phyloP scores from a whole-genome alignment of 371 early-diverging fungal genomes.

The Rhizomucor pusillus region DNA sequence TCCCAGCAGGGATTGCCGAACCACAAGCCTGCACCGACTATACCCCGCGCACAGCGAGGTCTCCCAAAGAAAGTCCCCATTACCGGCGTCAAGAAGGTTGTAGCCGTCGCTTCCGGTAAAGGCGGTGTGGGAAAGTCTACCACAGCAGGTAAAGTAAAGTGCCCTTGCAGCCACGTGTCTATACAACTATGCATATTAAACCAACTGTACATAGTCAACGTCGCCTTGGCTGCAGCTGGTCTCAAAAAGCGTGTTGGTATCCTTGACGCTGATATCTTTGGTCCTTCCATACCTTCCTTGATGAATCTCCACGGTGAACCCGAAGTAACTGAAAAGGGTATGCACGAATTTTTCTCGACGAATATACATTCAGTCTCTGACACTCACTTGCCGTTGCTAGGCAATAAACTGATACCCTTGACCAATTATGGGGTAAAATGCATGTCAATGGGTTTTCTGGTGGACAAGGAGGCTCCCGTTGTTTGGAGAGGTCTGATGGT shows the following conservation, averaged over 20 bases:
- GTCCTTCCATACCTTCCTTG: conserved; percentile 84
- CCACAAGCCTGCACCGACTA: conserved; percentile 40
- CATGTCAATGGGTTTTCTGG: conserved; percentile 92
- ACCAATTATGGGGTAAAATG: conserved; percentile 82
- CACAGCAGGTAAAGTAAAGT: conserved; percentile 62
- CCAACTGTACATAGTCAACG: conserved; percentile 57
- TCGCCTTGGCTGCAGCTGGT: conserved; percentile 71
- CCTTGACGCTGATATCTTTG: conserved; percentile 91
- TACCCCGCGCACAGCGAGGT: conserved; percentile 63
- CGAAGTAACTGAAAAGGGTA: conserved; percentile 58
- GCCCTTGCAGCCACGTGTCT: too few relatives aligned
- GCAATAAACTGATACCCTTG: conserved; percentile 65
- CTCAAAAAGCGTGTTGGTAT: conserved; percentile 68
- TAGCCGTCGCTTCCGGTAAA: conserved; percentile 87
- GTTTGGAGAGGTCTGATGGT: conserved; percentile 94
- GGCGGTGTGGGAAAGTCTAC: conserved; percentile 93
- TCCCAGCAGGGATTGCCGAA: conserved; percentile 33
- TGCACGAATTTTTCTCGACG: conserved; percentile 4
- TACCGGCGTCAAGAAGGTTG: conserved; percentile 64
- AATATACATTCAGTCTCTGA: too few relatives aligned
- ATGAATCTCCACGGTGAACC: conserved; percentile 82
- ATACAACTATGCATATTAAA: not conserved
- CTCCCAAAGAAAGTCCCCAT: conserved; percentile 67
- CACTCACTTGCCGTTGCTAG: conserved; percentile 15
- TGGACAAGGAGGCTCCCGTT: conserved; percentile 74